Evolutionary conservation across 176 grass and related monocot species (phyloP).

Genomic region (Oryza coarctata): DNA sequence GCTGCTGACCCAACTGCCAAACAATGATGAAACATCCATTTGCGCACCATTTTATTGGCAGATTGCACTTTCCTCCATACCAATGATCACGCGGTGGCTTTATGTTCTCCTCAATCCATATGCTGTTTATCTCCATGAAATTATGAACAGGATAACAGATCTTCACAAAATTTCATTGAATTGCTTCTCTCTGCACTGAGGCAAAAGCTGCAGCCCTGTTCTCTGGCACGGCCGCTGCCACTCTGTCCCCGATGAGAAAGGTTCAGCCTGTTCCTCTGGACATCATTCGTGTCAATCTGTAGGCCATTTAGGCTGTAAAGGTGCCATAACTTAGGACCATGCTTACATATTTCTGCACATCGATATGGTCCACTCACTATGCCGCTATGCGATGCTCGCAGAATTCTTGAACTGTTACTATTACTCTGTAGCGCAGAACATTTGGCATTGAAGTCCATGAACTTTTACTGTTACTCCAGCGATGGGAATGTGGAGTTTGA

Average conservation of each 20-base stretch:
- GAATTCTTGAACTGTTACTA: neutral
- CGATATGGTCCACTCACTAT: neutral
- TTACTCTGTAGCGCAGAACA: neutral
- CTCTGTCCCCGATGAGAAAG: conserved; percentile 44
- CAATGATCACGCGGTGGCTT: neutral
- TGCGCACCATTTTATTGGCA: conserved; percentile 2
- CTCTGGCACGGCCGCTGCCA: conserved; percentile 32
- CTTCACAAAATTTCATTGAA: neutral
- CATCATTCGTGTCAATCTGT: conserved; percentile 59
- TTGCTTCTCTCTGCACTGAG: conserved; percentile 14
- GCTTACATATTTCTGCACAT: neutral
- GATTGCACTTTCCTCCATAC: conserved; percentile 26
- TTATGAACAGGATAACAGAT: neutral
- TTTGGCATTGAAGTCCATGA: neutral
- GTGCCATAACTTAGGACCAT: neutral
- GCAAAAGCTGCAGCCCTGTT: conserved; percentile 31
- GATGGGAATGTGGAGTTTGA: no score
- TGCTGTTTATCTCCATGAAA: neutral
- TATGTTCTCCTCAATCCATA: neutral
- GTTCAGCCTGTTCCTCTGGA: conserved; percentile 23
- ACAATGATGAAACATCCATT: conserved; percentile 13
- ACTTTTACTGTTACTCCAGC: neutral
- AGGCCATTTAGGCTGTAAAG: conserved; percentile 31
- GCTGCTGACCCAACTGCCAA: conserved; percentile 2
- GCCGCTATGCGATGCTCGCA: neutral